Evolutionary conservation across 495 filamentous ascomycete genomes (phyloP).

Genomic region (Xylaria curta): DNA sequence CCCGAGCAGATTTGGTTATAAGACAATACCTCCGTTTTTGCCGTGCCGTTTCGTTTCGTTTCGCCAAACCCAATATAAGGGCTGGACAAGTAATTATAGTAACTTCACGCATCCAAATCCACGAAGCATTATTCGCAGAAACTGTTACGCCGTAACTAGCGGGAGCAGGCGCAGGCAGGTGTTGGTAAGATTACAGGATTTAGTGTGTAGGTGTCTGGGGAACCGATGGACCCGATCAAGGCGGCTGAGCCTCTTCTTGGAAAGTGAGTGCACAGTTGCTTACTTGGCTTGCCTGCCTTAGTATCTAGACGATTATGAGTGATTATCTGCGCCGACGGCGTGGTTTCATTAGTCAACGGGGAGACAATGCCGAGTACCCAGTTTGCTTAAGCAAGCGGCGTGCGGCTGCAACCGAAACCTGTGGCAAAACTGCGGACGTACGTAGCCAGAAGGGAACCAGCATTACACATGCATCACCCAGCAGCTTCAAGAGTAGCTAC

Average conservation of each 20-base stretch:
- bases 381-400: constrained; percentile 23
- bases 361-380: constrained; percentile 19
- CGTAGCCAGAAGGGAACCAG: constrained; percentile 24
- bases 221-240: neutral
- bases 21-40: constrained; percentile 12
- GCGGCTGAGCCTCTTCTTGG: constrained; percentile 14
- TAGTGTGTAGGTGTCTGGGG: constrained; percentile 5
- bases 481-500: neutral
- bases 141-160: neutral
- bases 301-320: neutral
- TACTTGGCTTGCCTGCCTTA: constrained; percentile 4
- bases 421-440: constrained; percentile 18
- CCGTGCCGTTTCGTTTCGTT: constrained; percentile 22
- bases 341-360: constrained; percentile 25
- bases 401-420: constrained; percentile 25
- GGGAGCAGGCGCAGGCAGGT: neutral
- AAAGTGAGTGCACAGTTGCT: neutral
- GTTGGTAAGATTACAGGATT: constrained; percentile 16
- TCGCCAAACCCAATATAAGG: constrained; percentile 1
- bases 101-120: neutral
- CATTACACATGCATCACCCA: constrained; percentile 25
- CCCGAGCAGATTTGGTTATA: constrained; percentile 5
- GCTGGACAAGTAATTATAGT: constrained; percentile 17
- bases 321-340: constrained; percentile 20
- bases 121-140: constrained; percentile 5